phyloP scores from a whole-genome alignment of 139 green algal genomes.

The Chlamydomonas incerta region DNA sequence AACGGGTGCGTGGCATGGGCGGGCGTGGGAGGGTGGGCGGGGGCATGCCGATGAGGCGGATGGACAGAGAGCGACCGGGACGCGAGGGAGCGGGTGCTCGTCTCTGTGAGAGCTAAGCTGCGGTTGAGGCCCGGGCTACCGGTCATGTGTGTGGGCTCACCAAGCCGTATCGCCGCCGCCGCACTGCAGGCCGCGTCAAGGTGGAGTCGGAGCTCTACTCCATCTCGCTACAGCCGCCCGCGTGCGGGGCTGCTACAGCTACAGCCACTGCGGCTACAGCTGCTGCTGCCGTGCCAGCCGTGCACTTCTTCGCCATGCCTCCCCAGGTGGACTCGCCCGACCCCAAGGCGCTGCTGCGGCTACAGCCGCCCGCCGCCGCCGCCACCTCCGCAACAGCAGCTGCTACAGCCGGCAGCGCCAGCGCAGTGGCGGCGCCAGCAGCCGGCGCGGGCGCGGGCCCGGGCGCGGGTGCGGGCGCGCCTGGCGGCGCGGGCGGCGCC shows the following conservation, averaged over 20 bases:
- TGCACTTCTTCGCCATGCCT: constrained; percentile 6
- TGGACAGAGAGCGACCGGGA: too few relatives aligned
- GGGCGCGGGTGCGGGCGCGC: background rate
- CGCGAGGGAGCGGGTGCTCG: too few relatives aligned
- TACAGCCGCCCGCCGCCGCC: background rate
- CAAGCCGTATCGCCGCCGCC: background rate
- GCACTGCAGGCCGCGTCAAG: constrained; percentile 22
- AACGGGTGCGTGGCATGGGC: background rate
- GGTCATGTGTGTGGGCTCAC: too few relatives aligned
- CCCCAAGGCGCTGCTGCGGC: constrained; percentile 11
- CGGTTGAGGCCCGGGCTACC: too few relatives aligned
- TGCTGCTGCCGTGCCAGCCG: too few relatives aligned
- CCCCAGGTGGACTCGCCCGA: background rate
- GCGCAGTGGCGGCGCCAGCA: background rate
- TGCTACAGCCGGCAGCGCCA: background rate
- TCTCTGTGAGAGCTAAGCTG: too few relatives aligned
- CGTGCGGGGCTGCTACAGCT: background rate
- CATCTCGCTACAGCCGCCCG: background rate
- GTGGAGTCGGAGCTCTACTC: constrained; percentile 20
- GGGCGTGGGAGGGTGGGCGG: too few relatives aligned
- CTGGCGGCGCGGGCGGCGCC: background rate
- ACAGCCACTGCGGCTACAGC: background rate
- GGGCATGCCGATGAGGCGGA: too few relatives aligned
- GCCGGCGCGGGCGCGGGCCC: background rate
- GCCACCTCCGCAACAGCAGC: background rate